phyloP scores from a whole-genome alignment of 140 eudicot species.

The Senecio squalidus region DNA sequence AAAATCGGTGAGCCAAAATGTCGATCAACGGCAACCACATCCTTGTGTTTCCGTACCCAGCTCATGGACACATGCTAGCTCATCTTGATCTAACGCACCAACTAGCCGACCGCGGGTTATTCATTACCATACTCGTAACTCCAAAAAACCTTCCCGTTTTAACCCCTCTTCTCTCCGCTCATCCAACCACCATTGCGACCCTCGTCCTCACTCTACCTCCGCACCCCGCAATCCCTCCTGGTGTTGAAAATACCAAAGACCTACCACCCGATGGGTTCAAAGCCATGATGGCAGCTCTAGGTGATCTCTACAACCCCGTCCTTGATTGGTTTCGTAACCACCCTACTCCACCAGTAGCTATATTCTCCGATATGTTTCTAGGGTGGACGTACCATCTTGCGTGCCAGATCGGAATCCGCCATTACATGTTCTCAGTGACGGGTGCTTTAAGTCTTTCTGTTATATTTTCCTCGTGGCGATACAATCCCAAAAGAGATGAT shows the following conservation, averaged over 20 bases:
- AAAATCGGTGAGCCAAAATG: background rate
- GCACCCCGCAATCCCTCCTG: constrained; percentile 5
- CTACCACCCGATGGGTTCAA: background rate
- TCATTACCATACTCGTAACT: constrained; percentile 30
- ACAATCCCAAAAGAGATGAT: constrained; percentile 4
- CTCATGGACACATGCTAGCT: constrained; percentile 52
- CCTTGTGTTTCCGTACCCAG: constrained; percentile 55
- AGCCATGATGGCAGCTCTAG: constrained; percentile 4
- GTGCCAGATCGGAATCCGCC: constrained; percentile 3
- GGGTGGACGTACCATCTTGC: constrained; percentile 41
- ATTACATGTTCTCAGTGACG: constrained; percentile 12
- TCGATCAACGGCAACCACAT: constrained; percentile 26
- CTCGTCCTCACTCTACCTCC: constrained; percentile 9
- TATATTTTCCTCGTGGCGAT: constrained; percentile 5
- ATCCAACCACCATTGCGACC: constrained; percentile 13
- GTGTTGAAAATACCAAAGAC: constrained; percentile 15
- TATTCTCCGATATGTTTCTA: constrained; percentile 36
- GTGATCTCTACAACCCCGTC: constrained; percentile 9
- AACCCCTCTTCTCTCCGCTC: constrained; percentile 7
- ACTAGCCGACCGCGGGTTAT: constrained; percentile 28
- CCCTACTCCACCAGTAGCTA: constrained; percentile 34
- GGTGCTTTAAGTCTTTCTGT: constrained; percentile 14
- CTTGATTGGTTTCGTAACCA: constrained; percentile 27
- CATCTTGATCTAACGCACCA: constrained; percentile 41
- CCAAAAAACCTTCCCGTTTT: constrained; percentile 26